Evolutionary conservation across 1,284 basidiomycete species (phyloP).

Genomic region (Porogramme epimiltina): DNA sequence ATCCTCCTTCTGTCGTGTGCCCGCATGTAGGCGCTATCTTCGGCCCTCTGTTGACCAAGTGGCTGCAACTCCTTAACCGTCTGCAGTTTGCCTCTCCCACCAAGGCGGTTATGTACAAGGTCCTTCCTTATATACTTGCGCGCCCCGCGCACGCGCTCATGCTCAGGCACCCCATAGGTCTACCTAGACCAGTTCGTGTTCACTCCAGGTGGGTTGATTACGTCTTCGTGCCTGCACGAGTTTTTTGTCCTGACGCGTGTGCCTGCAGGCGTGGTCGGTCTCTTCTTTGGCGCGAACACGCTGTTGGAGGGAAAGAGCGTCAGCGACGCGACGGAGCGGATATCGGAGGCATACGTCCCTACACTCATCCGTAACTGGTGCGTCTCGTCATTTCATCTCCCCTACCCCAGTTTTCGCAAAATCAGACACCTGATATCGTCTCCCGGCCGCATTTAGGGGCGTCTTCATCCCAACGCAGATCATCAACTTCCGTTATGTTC

Average conservation of each 20-base stretch:
- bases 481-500: slow-evolving; percentile 81
- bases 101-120: slow-evolving; percentile 59
- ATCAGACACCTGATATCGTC: too few relatives aligned
- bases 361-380: slow-evolving; percentile 78
- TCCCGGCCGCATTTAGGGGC: slow-evolving; percentile 41
- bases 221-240: background rate
- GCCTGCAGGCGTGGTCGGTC: slow-evolving; percentile 57
- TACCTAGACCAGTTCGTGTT: slow-evolving; percentile 76
- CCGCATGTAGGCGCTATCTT: slow-evolving; percentile 56
- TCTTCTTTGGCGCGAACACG: slow-evolving; percentile 78
- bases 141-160: slow-evolving; percentile 14
- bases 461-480: slow-evolving; percentile 83
- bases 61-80: slow-evolving; percentile 67
- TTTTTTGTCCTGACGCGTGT: background rate
- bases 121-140: slow-evolving; percentile 24
- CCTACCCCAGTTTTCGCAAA: too few relatives aligned
- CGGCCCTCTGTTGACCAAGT: slow-evolving; percentile 72
- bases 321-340: slow-evolving; percentile 53
- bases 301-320: slow-evolving; percentile 69
- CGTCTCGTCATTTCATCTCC: slow-evolving; percentile 14
- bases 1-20: background rate
- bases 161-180: background rate
- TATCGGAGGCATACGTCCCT: slow-evolving; percentile 62
- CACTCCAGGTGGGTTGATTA: slow-evolving; percentile 53
- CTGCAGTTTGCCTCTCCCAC: slow-evolving; percentile 63